Percentiles rank a stretch among this genome's conserved stretches.
Conservation (phyloP, 345 rosid genomes). For the Dipteronia dyeriana region DNA sequence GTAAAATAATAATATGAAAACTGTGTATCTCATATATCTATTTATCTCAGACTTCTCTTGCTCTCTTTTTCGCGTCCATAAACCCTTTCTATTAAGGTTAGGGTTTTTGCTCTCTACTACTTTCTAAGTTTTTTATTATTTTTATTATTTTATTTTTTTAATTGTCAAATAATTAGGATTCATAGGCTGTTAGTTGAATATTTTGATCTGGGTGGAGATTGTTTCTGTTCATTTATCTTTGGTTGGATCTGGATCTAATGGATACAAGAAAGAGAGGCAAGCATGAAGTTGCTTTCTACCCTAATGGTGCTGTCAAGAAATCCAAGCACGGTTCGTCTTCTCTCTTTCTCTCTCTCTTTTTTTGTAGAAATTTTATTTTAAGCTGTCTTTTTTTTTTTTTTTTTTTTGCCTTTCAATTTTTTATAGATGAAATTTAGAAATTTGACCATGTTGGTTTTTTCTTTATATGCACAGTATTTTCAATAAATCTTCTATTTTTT, state of each 20-base stretch:
- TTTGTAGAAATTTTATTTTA: neutral
- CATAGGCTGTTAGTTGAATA: neutral
- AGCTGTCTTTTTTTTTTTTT: too few species aligned
- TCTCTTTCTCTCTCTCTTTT: neutral
- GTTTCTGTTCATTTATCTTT: neutral
- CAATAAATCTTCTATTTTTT: too few species aligned
- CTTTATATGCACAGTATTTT: neutral
- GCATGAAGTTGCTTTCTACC: slow-evolving; percentile 47
- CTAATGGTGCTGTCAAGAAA: slow-evolving; percentile 77
- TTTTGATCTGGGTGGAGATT: neutral
- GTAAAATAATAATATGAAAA: too few species aligned
- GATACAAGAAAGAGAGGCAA: slow-evolving; percentile 78
- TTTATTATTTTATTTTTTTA: neutral
- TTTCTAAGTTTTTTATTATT: too few species aligned
- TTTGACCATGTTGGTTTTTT: neutral
- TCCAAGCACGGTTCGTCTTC: slow-evolving; percentile 46
- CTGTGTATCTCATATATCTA: too few species aligned
- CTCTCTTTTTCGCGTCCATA: neutral
- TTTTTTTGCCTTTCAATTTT: neutral
- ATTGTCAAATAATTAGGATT: neutral
- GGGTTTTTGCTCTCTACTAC: slow-evolving; percentile 25
- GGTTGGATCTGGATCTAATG: slow-evolving; percentile 53
- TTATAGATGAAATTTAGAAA: neutral
- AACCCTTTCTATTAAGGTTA: slow-evolving; percentile 38
- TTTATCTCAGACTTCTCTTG: neutral